phyloP scores from a whole-genome alignment of 176 grass and related monocot genomes.

The Juncus effusus region DNA sequence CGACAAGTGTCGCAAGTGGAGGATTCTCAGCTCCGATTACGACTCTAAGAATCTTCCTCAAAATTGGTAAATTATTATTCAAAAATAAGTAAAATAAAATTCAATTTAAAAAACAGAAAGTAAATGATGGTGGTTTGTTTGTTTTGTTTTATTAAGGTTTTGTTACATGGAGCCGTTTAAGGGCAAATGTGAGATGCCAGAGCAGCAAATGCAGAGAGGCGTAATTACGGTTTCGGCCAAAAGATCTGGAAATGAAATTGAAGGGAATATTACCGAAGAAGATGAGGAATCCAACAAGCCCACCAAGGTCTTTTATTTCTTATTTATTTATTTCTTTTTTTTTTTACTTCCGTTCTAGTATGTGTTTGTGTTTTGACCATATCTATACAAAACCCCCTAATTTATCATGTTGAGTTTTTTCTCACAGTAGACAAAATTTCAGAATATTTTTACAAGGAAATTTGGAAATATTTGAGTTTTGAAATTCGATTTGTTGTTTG shows the following conservation, averaged over 20 bases:
- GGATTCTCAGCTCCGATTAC: conserved; percentile 50
- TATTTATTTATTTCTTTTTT: background rate
- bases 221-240: conserved; percentile 49
- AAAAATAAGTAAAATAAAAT: conserved; percentile 13
- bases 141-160: conserved; percentile 53
- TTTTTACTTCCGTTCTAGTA: background rate
- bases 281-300: conserved; percentile 1
- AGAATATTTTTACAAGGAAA: conserved; percentile 8
- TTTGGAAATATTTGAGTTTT: background rate
- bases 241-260: conserved; percentile 40
- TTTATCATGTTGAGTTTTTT: background rate
- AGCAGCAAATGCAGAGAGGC: conserved; percentile 51
- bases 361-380: background rate
- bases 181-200: conserved; percentile 56
- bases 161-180: conserved; percentile 76
- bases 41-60: conserved; percentile 39
- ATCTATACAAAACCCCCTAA: background rate
- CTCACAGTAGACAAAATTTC: background rate
- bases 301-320: conserved; percentile 12
- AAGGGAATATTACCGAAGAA: conserved; percentile 19
- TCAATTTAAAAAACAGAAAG: background rate
- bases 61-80: conserved; percentile 47
- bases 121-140: conserved; percentile 9
- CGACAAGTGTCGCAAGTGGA: conserved; percentile 76
- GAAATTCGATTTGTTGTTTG: background rate